phyloP scores from a whole-genome alignment of 352 stramenopile genomes.

The Phytophthora hybrid region DNA sequence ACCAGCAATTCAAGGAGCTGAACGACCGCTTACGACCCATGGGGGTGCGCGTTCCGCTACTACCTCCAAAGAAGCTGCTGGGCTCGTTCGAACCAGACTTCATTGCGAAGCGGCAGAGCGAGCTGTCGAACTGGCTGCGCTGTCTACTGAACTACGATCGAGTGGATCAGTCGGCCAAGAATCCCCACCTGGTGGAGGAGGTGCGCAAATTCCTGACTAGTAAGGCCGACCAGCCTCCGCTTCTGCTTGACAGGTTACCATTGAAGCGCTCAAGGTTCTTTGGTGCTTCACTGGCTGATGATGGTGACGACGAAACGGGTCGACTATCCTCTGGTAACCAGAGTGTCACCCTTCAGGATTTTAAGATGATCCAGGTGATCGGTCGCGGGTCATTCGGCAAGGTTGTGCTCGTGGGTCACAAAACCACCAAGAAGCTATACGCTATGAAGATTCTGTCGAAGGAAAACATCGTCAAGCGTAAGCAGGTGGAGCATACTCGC shows the following conservation, averaged over 20 bases:
- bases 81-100: slow-evolving; percentile 87
- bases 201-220: slow-evolving; percentile 83
- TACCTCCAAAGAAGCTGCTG: slow-evolving; percentile 88
- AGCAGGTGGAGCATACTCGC: slow-evolving; percentile 91
- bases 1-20: slow-evolving; percentile 86
- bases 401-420: slow-evolving; percentile 87
- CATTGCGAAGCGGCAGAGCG: slow-evolving; percentile 72
- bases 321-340: slow-evolving; percentile 41
- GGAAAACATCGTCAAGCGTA: slow-evolving; percentile 89
- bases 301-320: slow-evolving; percentile 53
- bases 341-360: slow-evolving; percentile 72
- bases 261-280: slow-evolving; percentile 77
- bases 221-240: slow-evolving; percentile 85
- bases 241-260: slow-evolving; percentile 72
- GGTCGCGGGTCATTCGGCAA: slow-evolving; percentile 94
- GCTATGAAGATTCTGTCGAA: slow-evolving; percentile 95
- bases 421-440: slow-evolving; percentile 88
- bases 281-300: slow-evolving; percentile 66
- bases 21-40: slow-evolving; percentile 70
- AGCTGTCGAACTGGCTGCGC: slow-evolving; percentile 77
- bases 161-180: slow-evolving; percentile 75
- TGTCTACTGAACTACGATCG: slow-evolving; percentile 76
- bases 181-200: slow-evolving; percentile 80
- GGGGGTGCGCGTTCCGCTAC: slow-evolving; percentile 74
- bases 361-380: slow-evolving; percentile 91